These are phyloP conservation scores for Lepidopterella palustris DNA, from an alignment of 495 filamentous ascomycete species.

Conservation along the genomic window DNA sequence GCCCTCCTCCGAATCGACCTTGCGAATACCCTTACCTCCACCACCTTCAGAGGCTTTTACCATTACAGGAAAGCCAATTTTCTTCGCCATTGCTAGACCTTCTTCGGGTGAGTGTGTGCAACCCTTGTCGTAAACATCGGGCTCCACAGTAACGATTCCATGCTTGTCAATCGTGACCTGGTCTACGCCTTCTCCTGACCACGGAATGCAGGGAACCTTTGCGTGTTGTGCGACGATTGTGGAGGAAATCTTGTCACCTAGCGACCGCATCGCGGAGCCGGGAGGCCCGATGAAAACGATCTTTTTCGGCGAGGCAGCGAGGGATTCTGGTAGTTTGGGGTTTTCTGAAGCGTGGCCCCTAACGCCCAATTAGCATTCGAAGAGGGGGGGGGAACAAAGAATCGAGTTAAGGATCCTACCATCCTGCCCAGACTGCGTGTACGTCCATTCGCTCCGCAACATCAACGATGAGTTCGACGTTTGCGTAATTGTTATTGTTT, in stretches of 20 bases:
- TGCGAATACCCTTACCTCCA: conserved; percentile 98
- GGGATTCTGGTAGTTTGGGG: conserved; percentile 89
- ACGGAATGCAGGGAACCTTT: conserved; percentile 94
- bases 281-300: conserved; percentile 98
- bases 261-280: conserved; percentile 95
- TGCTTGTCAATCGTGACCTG: conserved; percentile 69
- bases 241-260: conserved; percentile 99
- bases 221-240: conserved; percentile 99
- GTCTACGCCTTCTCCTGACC: conserved; percentile 90
- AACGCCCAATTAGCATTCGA: conserved; percentile 3
- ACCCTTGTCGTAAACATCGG: conserved; percentile 80
- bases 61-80: conserved; percentile 99
- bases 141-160: conserved; percentile 86
- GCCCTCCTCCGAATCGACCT: conserved; percentile 78
- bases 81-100: conserved; percentile 73
- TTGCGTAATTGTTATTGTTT: conserved; percentile 99
- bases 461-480: conserved; percentile 98
- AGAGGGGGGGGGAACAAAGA: conserved; percentile 9
- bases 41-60: conserved; percentile 99
- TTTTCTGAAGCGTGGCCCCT: conserved; percentile 99
- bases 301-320: conserved; percentile 93
- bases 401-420: conserved; percentile 52
- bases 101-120: conserved; percentile 85
- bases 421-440: conserved; percentile 98
- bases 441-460: conserved; percentile 98